Evolutionary conservation across 225 moss, liverwort and hornwort species (phyloP), one percentile per base, ranked within the genome.

Genomic region (Bryoerythrophyllum caledonicum): DNA sequence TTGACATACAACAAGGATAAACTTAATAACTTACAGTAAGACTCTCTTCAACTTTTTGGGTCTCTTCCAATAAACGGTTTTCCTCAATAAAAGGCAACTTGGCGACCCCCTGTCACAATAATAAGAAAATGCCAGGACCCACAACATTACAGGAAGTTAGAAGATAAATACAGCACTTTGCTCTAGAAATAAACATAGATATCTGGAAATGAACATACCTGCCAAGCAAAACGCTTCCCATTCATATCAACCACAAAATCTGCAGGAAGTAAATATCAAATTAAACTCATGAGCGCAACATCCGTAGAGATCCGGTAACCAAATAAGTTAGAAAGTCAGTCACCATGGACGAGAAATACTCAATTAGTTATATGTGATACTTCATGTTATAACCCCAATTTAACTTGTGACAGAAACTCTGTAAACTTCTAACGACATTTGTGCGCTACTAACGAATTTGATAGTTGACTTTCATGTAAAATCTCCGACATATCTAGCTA

Each of bases 211-310:
- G 41, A 5, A 32, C 60, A 58, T 77, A 97, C 96, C 94, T 99
- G 99, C 99, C 99, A 99, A 15, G 95, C 72, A 71, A 95, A 99
- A 65, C 99, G 87, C 80, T 95, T 99, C 74, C 99, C 99, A 85
- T 99, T 95, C 95, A 99, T 99, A 61, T 99, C 99, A 54, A 99
- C 93, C 72, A 87, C 89, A 81, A 99, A 99, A 86, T 99, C 99
- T 99, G 91, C 70, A 84, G 63, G 44, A 82, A 53, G 28, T 51
- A 46, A 68, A 55, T 34, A 76, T 28, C 35, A 53, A 65, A 14
- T 65, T 60, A 9, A 53, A 65, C 25, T 73, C 69, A 65, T 35
- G 2, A 63, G 38, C 19, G 53, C 65, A n/a, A n/a, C n/a, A 25
- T 56, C 21, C 65, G 23, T 23, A 79, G 8, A 62, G 6, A 76